Base-by-base conservation (phyloP, 768 basidiomycete species). In the Calocera cornea region DNA sequence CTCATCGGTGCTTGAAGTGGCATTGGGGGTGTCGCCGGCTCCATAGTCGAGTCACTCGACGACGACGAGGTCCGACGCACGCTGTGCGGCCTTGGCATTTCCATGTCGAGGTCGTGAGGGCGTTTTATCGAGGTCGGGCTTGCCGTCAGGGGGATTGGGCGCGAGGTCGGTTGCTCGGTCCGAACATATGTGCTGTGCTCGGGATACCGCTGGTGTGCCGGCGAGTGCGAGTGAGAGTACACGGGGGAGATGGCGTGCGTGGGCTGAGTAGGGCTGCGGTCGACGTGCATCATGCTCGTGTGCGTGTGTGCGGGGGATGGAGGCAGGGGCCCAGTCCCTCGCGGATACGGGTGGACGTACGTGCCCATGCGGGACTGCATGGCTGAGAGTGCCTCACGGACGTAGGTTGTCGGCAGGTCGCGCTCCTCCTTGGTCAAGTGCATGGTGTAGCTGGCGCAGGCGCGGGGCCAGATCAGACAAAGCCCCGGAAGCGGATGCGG, bases 381-480 rank as follows among this genome's bases (percentile, higher is more conserved):
- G 10, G 54, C 54, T 33, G 54, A 2, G 27, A 60, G 54, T 7
- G 54, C 54, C 22, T 60, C 54, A 33, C 54, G 54, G 7, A 60
- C 54, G 19, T 60, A 60, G 2, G 54, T 60, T 27, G 54, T 60
- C 14, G 54, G 54, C 54, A 60, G 31, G 31, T 60, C 54, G 54
- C 54, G 54, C 54, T 60, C 54, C 31, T 60, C 54, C 54, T 60
- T 60, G 31, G 54, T 60, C 27, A 60, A 22, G 31, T 60, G 54
- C 54, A 60, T 60, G 2, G 54, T 60, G 22, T 60, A 60, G 54
- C 54, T 60, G 54, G 14, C 7, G 24, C 8, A 60, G 24, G 31
- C 14, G 54, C 31, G 54, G 27, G 36, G 36, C 36, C 36, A 38
- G 36, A 16, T 60, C 31, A 60, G 54, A 60, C 31, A 16, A 33